Conservation (phyloP, 2,329 filamentous ascomycete genomes). For the Cladophialophora exuberans region DNA sequence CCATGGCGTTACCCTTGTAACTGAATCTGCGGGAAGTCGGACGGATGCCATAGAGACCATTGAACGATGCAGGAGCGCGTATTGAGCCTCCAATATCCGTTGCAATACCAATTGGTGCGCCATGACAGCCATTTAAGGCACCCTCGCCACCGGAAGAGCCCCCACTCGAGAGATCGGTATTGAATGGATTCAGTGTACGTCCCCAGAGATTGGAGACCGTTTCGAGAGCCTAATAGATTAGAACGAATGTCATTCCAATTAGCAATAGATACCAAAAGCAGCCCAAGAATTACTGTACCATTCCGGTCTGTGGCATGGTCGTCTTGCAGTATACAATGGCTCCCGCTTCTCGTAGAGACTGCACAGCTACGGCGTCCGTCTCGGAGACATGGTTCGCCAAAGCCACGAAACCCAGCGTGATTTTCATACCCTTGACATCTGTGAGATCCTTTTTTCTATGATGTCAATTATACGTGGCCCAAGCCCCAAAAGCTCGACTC, state of each 20-base stretch:
- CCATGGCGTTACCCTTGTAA: slow-evolving; percentile 9
- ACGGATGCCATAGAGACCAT: slow-evolving; percentile 51
- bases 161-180: slow-evolving; percentile 52
- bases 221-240: slow-evolving; percentile 41
- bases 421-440: slow-evolving; percentile 16
- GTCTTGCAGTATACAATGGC: slow-evolving; percentile 58
- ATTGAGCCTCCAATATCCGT: slow-evolving; percentile 61
- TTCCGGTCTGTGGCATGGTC: slow-evolving; percentile 55
- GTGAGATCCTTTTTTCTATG: slow-evolving; percentile 10
- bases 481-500: background rate
- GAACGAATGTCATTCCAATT: slow-evolving; percentile 31
- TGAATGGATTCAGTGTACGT: slow-evolving; percentile 54
- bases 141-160: slow-evolving; percentile 59
- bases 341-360: slow-evolving; percentile 40
- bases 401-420: slow-evolving; percentile 50
- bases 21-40: slow-evolving; percentile 39
- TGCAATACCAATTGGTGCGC: slow-evolving; percentile 55
- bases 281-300: slow-evolving; percentile 32
- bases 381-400: slow-evolving; percentile 35
- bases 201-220: slow-evolving; percentile 57
- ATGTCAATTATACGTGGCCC: background rate
- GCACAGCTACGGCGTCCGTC: slow-evolving; percentile 34
- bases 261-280: background rate
- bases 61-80: slow-evolving; percentile 55
- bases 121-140: slow-evolving; percentile 53